Evolutionary conservation across 1,139 yeast genomes (phyloP).

Genomic region (Zygosaccharomyces sapae): DNA sequence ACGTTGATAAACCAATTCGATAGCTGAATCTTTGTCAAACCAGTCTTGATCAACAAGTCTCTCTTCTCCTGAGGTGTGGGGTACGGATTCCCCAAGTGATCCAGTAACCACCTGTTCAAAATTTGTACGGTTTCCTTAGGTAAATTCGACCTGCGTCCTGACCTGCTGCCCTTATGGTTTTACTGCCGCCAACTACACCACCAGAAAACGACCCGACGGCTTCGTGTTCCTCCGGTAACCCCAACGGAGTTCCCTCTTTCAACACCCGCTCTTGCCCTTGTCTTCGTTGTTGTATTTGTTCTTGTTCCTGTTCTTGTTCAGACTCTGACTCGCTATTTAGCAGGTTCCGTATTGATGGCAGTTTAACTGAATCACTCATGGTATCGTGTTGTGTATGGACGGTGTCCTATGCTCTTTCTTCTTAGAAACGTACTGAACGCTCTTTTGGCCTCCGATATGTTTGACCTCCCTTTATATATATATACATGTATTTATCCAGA

Average conservation of each 20-base stretch:
- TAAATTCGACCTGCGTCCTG: conserved; percentile 56
- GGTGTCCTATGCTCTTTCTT: too few relatives aligned
- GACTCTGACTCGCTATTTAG: conserved; percentile 16
- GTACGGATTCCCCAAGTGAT: conserved; percentile 86
- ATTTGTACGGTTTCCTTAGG: conserved; percentile 87
- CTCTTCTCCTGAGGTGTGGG: conserved; percentile 89
- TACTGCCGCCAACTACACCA: too few relatives aligned
- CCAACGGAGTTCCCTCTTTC: too few relatives aligned
- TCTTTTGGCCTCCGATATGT: too few relatives aligned
- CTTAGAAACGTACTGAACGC: too few relatives aligned
- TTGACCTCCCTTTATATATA: too few relatives aligned
- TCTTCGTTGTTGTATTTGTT: too few relatives aligned
- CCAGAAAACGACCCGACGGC: too few relatives aligned
- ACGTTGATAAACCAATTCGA: conserved; percentile 98
- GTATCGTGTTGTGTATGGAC: too few relatives aligned
- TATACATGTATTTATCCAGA: too few relatives aligned
- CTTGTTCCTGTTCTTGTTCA: background rate
- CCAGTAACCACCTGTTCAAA: conserved; percentile 76
- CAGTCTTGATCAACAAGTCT: conserved; percentile 74
- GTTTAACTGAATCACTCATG: conserved; percentile 12
- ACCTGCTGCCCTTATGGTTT: conserved; percentile 7
- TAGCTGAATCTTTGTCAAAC: conserved; percentile 84
- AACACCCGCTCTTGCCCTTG: too few relatives aligned
- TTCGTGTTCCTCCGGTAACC: background rate
- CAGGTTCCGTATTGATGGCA: conserved; percentile 26